Conservation (phyloP, 2,329 filamentous ascomycete species). For the Fusarium humuli region DNA sequence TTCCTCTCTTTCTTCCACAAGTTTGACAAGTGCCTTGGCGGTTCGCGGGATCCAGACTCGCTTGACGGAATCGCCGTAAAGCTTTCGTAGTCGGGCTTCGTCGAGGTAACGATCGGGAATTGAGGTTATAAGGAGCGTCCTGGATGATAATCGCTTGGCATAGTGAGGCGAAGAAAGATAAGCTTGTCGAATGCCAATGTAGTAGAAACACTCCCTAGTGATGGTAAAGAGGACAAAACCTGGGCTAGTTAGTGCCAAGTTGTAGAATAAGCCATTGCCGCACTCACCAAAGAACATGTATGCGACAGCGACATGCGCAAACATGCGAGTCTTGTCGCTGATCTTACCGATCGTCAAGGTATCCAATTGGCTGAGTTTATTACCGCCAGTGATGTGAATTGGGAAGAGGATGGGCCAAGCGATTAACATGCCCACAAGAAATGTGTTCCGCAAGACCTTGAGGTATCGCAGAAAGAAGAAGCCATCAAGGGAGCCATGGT, state of each 20-base stretch:
- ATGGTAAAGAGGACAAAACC: conserved; percentile 90
- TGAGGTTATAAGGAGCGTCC: conserved; percentile 89
- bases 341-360: conserved; percentile 84
- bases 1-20: conserved; percentile 84
- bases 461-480: conserved; percentile 86
- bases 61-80: conserved; percentile 86
- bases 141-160: conserved; percentile 85
- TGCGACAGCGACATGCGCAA: conserved; percentile 82
- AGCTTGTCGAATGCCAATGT: conserved; percentile 91
- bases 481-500: conserved; percentile 91
- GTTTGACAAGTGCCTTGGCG: conserved; percentile 79
- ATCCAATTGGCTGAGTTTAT: conserved; percentile 74
- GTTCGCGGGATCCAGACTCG: conserved; percentile 87
- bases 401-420: conserved; percentile 91
- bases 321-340: conserved; percentile 70
- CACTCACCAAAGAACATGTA: conserved; percentile 76
- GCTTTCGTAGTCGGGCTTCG: conserved; percentile 78
- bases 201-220: conserved; percentile 88
- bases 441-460: conserved; percentile 79
- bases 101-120: conserved; percentile 84
- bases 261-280: fast-evolving
- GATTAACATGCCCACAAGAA: conserved; percentile 83
- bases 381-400: conserved; percentile 85
- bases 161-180: conserved; percentile 89
- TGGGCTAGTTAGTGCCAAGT: conserved; percentile 48